A percentile compares a stretch with the other conserved stretches of the same genome.
These are phyloP conservation scores for Blastomyces gilchristii DNA, from an alignment of 2,329 filamentous ascomycete genomes.

Conservation along the genomic window DNA sequence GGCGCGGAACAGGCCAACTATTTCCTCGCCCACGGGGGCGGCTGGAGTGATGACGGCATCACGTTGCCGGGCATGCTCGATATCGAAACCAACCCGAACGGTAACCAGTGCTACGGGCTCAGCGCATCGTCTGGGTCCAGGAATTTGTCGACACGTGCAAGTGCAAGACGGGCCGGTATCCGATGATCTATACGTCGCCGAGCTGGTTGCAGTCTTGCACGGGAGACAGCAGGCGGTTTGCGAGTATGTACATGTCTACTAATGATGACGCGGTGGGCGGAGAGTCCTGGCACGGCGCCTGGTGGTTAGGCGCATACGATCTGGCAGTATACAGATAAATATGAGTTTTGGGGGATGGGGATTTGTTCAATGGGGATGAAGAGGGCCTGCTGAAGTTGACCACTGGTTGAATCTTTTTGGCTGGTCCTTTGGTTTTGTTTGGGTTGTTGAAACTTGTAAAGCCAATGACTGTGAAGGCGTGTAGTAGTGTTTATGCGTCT, in stretches of 20 bases:
- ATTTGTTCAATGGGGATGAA: slow-evolving; percentile 42
- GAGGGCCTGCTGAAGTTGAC: slow-evolving; percentile 28
- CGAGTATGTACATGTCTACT: slow-evolving; percentile 36
- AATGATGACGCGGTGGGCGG: slow-evolving; percentile 39
- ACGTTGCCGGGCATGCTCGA: slow-evolving; percentile 51
- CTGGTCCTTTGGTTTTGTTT: background rate
- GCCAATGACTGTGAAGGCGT: no score
- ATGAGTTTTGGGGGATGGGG: slow-evolving; percentile 45
- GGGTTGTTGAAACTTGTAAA: no score
- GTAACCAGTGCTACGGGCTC: slow-evolving; percentile 39
- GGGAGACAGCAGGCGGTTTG: slow-evolving; percentile 40
- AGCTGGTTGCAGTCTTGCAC: slow-evolving; percentile 48
- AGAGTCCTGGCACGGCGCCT: slow-evolving; percentile 37
- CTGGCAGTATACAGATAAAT: slow-evolving; percentile 45
- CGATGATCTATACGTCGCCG: slow-evolving; percentile 45
- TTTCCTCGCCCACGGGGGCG: slow-evolving; percentile 45
- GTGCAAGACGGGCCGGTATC: slow-evolving; percentile 37
- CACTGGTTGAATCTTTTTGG: slow-evolving; percentile 15
- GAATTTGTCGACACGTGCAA: slow-evolving; percentile 46
- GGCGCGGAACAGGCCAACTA: slow-evolving; percentile 42
- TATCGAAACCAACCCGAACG: slow-evolving; percentile 38
- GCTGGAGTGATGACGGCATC: slow-evolving; percentile 44
- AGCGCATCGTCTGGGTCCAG: slow-evolving; percentile 41
- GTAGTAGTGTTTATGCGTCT: background rate
- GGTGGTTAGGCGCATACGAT: slow-evolving; percentile 47